phyloP scores from a whole-genome alignment of 345 rosid genomes.

The Gossypium herbaceum region DNA sequence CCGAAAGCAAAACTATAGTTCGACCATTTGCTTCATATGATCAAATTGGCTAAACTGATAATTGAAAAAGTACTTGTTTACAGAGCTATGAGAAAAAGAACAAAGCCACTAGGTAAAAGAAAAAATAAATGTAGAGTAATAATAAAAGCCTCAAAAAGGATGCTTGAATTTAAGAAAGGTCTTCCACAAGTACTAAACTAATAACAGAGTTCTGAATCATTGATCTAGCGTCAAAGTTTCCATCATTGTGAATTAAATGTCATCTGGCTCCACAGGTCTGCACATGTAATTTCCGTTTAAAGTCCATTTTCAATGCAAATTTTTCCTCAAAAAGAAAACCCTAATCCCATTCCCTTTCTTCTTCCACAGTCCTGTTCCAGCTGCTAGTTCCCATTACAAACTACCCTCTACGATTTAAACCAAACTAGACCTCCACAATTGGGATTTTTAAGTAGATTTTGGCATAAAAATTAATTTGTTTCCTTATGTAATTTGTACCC shows the following conservation, averaged over 20 bases:
- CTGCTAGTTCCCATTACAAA: background rate
- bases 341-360: background rate
- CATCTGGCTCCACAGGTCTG: background rate
- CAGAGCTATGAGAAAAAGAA: background rate
- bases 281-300: background rate
- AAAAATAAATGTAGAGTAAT: background rate
- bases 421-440: background rate
- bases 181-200: background rate
- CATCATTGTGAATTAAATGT: background rate
- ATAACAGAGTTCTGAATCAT: background rate
- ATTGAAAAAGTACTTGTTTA: background rate
- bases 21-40: background rate
- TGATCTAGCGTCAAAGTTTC: background rate
- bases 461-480: no score
- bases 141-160: background rate
- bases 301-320: background rate
- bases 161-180: background rate
- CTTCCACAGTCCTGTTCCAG: background rate
- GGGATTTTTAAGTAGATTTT: background rate
- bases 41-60: conserved; percentile 27
- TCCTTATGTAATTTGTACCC: no score
- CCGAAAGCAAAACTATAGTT: background rate
- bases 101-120: background rate
- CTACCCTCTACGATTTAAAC: background rate
- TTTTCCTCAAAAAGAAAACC: background rate